These are phyloP conservation scores for Macadamia tetraphylla DNA, from an alignment of 164 flowering plant genomes.

Conservation along the genomic window DNA sequence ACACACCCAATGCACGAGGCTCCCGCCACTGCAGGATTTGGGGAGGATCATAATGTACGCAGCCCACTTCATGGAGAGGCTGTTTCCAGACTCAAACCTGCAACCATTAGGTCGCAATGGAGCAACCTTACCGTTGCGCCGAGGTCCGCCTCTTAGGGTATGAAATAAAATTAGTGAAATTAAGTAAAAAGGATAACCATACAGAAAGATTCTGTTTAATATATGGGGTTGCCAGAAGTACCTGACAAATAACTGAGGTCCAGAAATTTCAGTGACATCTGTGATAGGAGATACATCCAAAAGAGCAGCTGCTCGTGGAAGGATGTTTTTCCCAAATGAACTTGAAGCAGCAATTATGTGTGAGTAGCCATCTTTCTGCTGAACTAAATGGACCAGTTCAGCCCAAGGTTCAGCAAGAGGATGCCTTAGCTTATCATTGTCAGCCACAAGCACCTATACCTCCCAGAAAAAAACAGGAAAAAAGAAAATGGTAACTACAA, in stretches of 20 bases:
- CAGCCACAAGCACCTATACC: conserved; percentile 82
- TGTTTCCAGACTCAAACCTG: too few relatives aligned
- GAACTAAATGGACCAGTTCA: conserved; percentile 67
- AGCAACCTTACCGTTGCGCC: too few relatives aligned
- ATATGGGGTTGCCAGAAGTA: conserved; percentile 9
- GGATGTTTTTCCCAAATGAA: conserved; percentile 89
- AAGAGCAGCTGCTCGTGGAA: conserved; percentile 94
- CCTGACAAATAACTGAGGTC: conserved; percentile 73
- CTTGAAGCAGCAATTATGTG: conserved; percentile 76
- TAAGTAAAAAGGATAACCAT: too few relatives aligned
- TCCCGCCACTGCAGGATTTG: too few relatives aligned
- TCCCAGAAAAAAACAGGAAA: conserved; percentile 7
- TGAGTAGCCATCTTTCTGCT: conserved; percentile 58
- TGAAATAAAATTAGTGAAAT: too few relatives aligned
- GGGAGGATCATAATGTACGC: too few relatives aligned
- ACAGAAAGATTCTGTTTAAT: neutral
- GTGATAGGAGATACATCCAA: conserved; percentile 92
- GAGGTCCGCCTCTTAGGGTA: too few relatives aligned
- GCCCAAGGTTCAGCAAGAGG: conserved; percentile 97
- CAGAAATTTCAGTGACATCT: conserved; percentile 65
- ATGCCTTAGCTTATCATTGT: conserved; percentile 60
- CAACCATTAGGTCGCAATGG: too few relatives aligned
- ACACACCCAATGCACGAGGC: too few relatives aligned
- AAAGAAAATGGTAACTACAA: neutral
- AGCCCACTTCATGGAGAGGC: too few relatives aligned